A percentile compares a stretch with the other conserved stretches of the same genome.
phyloP scores from a whole-genome alignment of 2,329 filamentous ascomycete genomes.

The Conoideocrella luteorostrata region DNA sequence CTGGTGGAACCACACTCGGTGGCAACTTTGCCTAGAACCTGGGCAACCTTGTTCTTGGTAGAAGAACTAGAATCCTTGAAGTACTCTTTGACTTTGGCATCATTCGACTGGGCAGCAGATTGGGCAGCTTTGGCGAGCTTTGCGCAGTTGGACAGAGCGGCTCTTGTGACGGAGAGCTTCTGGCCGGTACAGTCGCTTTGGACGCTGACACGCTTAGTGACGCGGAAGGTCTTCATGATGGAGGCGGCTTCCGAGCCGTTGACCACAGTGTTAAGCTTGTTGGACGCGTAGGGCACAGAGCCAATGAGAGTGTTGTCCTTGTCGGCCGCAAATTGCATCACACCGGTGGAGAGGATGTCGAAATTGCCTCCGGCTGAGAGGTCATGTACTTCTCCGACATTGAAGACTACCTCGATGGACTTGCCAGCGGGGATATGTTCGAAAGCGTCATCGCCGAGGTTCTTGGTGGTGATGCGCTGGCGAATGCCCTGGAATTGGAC shows the following conservation, averaged over 20 bases:
- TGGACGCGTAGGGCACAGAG: constrained; percentile 50
- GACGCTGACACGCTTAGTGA: constrained; percentile 43
- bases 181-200: constrained; percentile 48
- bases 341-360: constrained; percentile 48
- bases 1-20: constrained; percentile 47
- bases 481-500: constrained; percentile 48
- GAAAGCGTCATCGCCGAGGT: constrained; percentile 43
- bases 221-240: constrained; percentile 38
- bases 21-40: constrained; percentile 45
- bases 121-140: constrained; percentile 47
- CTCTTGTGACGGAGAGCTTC: constrained; percentile 36
- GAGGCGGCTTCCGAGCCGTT: constrained; percentile 50
- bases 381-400: constrained; percentile 50
- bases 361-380: constrained; percentile 45
- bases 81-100: constrained; percentile 50
- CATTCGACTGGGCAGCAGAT: constrained; percentile 42
- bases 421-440: constrained; percentile 39
- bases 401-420: constrained; percentile 45
- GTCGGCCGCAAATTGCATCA: constrained; percentile 46
- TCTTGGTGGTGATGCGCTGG: constrained; percentile 37
- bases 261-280: constrained; percentile 50
- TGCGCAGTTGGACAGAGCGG: constrained; percentile 48
- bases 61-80: constrained; percentile 51
- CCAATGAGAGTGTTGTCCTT: constrained; percentile 47
- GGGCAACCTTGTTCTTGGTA: constrained; percentile 42